Conservation (phyloP, 805 yeast genomes). For the Schwanniomyces vanrijiae region DNA sequence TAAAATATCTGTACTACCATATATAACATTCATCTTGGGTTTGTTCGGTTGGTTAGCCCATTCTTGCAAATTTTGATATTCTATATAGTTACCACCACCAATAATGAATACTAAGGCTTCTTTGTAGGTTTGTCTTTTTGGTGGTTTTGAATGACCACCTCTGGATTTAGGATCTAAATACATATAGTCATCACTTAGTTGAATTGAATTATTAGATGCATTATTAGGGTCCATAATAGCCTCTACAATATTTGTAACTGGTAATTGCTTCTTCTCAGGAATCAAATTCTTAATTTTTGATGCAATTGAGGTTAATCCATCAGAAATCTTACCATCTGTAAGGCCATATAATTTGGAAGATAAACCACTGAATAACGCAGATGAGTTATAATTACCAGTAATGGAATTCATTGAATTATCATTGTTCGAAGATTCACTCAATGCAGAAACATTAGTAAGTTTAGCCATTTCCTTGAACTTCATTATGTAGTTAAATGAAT, state of each 20-base stretch:
- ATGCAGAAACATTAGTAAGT: conserved; percentile 18
- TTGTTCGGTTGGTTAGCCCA: conserved; percentile 55
- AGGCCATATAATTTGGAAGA: conserved; percentile 78
- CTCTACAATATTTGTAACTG: conserved; percentile 88
- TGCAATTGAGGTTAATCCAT: conserved; percentile 86
- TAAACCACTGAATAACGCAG: conserved; percentile 69
- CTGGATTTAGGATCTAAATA: conserved; percentile 89
- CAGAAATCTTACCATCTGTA: conserved; percentile 79
- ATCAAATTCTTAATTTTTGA: conserved; percentile 83
- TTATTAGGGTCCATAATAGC: conserved; percentile 82
- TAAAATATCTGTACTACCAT: conserved; percentile 81
- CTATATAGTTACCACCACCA: conserved; percentile 95
- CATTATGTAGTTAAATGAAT: conserved; percentile 70
- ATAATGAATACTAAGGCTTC: conserved; percentile 88
- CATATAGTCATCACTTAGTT: conserved; percentile 82
- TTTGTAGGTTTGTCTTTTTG: conserved; percentile 76
- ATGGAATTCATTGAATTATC: background rate
- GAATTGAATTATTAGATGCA: conserved; percentile 61
- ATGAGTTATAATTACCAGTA: conserved; percentile 28
- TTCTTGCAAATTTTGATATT: conserved; percentile 91
- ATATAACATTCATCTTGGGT: conserved; percentile 57
- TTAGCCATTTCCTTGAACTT: conserved; percentile 65
- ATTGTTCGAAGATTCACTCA: conserved; percentile 9
- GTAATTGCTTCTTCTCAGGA: conserved; percentile 85
- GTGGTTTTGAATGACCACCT: conserved; percentile 88